phyloP scores from a whole-genome alignment of 495 filamentous ascomycete genomes.

The Neurospora sp. region DNA sequence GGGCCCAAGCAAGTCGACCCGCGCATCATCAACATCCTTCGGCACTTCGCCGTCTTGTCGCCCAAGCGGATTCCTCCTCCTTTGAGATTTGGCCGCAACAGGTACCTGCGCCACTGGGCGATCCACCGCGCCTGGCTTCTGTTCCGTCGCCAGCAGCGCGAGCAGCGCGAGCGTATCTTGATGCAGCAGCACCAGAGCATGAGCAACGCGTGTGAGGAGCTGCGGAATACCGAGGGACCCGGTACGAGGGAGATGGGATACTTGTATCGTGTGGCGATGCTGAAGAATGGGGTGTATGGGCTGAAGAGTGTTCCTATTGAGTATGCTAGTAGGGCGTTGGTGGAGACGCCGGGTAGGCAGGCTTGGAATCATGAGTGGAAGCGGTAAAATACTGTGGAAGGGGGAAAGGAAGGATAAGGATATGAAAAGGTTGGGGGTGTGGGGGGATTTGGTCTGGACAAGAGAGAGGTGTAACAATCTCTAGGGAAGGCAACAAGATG shows the following conservation, averaged over 20 bases:
- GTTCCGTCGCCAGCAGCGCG: slow-evolving; percentile 53
- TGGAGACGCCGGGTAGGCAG: slow-evolving; percentile 58
- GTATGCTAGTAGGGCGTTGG: slow-evolving; percentile 68
- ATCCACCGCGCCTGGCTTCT: slow-evolving; percentile 93
- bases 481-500: neutral
- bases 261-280: slow-evolving; percentile 74
- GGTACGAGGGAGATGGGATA: slow-evolving; percentile 56
- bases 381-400: slow-evolving; percentile 9
- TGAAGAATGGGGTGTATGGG: slow-evolving; percentile 68
- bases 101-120: slow-evolving; percentile 93
- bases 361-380: slow-evolving; percentile 75
- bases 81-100: slow-evolving; percentile 75
- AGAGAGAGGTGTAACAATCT: neutral
- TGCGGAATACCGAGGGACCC: slow-evolving; percentile 56
- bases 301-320: slow-evolving; percentile 66
- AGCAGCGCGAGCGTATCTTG: slow-evolving; percentile 49
- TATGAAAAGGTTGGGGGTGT: neutral
- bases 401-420: neutral
- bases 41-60: slow-evolving; percentile 18
- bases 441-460: neutral
- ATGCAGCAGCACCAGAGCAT: slow-evolving; percentile 69
- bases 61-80: slow-evolving; percentile 49
- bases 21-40: slow-evolving; percentile 22
- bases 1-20: slow-evolving; percentile 22
- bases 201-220: slow-evolving; percentile 68